Conservation (phyloP, 805 yeast species). For the Starmerella tilneyi region DNA sequence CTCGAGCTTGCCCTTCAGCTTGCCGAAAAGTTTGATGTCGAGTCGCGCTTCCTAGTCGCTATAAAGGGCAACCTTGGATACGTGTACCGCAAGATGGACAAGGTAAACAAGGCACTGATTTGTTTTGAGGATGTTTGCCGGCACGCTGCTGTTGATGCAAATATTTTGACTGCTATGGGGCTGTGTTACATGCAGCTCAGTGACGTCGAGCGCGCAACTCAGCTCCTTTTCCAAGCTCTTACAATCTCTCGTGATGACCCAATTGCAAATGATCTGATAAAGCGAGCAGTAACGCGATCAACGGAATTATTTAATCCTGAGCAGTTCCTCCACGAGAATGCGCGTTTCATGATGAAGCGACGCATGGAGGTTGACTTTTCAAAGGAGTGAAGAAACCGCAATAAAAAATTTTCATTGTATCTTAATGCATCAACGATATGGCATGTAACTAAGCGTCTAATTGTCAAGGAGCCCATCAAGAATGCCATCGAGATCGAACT, state of each 20-base stretch:
- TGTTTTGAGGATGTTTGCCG: slow-evolving; percentile 69
- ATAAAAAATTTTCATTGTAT: too few relatives aligned
- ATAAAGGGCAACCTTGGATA: slow-evolving; percentile 34
- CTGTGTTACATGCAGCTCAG: slow-evolving; percentile 65
- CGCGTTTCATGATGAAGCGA: neutral
- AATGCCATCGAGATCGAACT: slow-evolving; percentile 81
- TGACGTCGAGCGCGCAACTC: slow-evolving; percentile 55
- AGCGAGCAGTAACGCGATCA: slow-evolving; percentile 43
- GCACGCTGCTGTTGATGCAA: slow-evolving; percentile 59
- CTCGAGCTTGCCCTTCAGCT: slow-evolving; percentile 18
- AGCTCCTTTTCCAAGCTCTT: slow-evolving; percentile 67
- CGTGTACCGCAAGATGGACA: slow-evolving; percentile 34
- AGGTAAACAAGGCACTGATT: slow-evolving; percentile 56
- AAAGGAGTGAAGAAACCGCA: neutral
- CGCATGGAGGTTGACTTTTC: slow-evolving; percentile 8
- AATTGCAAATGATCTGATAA: slow-evolving; percentile 69
- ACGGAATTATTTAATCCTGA: slow-evolving; percentile 7
- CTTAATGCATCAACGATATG: neutral
- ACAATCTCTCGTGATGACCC: slow-evolving; percentile 72
- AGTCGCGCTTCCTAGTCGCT: slow-evolving; percentile 73
- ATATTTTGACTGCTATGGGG: slow-evolving; percentile 74
- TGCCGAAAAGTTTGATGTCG: slow-evolving; percentile 43
- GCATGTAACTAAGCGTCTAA: neutral
- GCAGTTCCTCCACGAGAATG: slow-evolving; percentile 6
- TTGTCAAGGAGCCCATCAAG: slow-evolving; percentile 33